Evolutionary conservation across 2,329 filamentous ascomycete species (phyloP), one percentile per base, ranked within the genome.

Genomic region (Hortaea sp.): DNA sequence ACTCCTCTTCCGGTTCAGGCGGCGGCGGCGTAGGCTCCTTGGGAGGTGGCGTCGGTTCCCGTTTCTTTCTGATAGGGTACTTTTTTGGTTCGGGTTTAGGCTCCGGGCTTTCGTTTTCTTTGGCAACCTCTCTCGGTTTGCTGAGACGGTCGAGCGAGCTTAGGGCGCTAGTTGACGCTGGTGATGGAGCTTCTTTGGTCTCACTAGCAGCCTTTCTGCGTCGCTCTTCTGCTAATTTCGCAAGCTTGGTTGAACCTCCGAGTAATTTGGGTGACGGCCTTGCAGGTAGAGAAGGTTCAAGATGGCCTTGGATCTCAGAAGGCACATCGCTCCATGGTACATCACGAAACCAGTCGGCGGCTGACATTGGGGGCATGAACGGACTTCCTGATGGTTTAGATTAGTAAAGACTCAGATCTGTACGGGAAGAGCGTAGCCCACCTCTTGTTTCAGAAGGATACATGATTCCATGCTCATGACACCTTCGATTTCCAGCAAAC

Each of bases 201-300:
- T 54, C 43, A 6, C 61, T 59, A 29, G 81, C 81, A 10, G 81
- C 81, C 65, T 88, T 94, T 67, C 86, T 89, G 63, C 88, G 89
- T 29, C 88, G 77, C 45, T 86, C 84, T 31, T 88, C 88, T 43
- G 90, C 89, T 38, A 98, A 71, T 41, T 88, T 88, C 57, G 94
- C 90, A 40, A 98, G 72, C 60, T 98, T 98, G 5, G 90, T 94
- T 6, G 80, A 77, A 31, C 92, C 94, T 29, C 92, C 94, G 2
- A 95, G 67, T 0, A 98, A 72, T 2, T 88, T 84, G 12, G 81
- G 77, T 41, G 69, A 71, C 44, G 76, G 80, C 51, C 69, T 69
- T 32, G 76, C 48, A 65, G 74, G 78, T 37, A 81, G 73, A 42
- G 85, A 67, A 34, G 58, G 51, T 7, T 89, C 76, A 11, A 83